These are phyloP conservation scores for Phoenix roebelenii DNA, from an alignment of 176 grass and related monocot genomes.

Conservation along the genomic window DNA sequence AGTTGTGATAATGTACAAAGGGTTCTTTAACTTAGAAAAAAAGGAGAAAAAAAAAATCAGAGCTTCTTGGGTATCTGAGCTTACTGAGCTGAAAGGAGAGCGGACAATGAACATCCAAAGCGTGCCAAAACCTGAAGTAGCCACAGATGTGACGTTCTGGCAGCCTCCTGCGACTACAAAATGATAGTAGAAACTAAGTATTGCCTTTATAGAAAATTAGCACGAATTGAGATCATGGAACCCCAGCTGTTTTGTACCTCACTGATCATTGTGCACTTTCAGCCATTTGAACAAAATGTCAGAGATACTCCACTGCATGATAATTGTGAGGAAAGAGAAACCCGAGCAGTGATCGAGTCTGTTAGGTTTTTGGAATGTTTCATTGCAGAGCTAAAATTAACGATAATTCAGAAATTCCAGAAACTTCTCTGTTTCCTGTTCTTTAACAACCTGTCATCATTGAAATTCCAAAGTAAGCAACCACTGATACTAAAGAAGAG, in stretches of 20 bases:
- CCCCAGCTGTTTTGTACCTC: conserved; percentile 26
- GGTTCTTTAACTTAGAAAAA: neutral
- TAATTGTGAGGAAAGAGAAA: conserved; percentile 11
- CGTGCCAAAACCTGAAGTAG: conserved; percentile 27
- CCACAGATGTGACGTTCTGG: conserved; percentile 34
- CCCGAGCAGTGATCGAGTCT: neutral
- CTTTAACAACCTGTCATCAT: conserved; percentile 48
- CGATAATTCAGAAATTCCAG: conserved; percentile 40
- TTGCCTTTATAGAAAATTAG: too few relatives aligned
- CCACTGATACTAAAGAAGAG: neutral
- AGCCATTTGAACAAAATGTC: conserved; percentile 21
- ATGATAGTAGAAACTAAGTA: conserved; percentile 11
- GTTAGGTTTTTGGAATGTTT: conserved; percentile 39
- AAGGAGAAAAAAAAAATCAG: neutral
- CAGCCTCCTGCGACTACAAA: conserved; percentile 45
- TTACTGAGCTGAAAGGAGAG: conserved; percentile 51
- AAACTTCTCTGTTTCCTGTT: conserved; percentile 38
- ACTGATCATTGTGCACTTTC: conserved; percentile 18
- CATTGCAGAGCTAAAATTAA: conserved; percentile 27
- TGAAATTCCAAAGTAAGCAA: neutral
- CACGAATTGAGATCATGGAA: too few relatives aligned
- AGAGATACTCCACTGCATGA: conserved; percentile 21
- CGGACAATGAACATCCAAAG: conserved; percentile 36
- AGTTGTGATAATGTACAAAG: conserved; percentile 40
- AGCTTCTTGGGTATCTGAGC: conserved; percentile 14